phyloP scores from a whole-genome alignment of 2,329 filamentous ascomycete genomes.

The Sporothrix protearum region DNA sequence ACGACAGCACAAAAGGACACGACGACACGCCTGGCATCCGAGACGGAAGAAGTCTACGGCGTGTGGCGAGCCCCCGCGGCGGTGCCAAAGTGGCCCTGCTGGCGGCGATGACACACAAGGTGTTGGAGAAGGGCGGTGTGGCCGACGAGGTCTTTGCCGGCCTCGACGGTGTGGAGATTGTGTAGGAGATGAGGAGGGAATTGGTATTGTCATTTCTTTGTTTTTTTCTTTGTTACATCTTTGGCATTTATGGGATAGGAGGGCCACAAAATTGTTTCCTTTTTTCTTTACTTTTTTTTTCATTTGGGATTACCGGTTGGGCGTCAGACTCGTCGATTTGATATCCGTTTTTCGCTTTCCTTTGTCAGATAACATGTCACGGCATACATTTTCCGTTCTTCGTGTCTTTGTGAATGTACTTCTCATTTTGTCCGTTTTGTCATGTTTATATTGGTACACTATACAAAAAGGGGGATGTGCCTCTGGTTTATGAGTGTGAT shows the following conservation, averaged over 20 bases:
- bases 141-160: slow-evolving; percentile 82
- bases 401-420: neutral
- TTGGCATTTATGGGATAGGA: slow-evolving; percentile 21
- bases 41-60: slow-evolving; percentile 60
- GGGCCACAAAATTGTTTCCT: neutral
- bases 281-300: too few relatives aligned
- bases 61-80: slow-evolving; percentile 86
- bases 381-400: neutral
- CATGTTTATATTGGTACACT: slow-evolving; percentile 1
- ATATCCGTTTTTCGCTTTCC: slow-evolving; percentile 21
- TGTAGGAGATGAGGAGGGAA: slow-evolving; percentile 35
- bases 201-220: neutral
- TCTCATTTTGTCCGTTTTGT: neutral
- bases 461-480: slow-evolving; percentile 1
- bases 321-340: neutral
- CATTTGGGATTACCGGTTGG: neutral
- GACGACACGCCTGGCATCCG: slow-evolving; percentile 36
- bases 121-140: slow-evolving; percentile 72
- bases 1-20: slow-evolving; percentile 27
- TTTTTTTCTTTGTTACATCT: slow-evolving; percentile 10
- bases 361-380: slow-evolving; percentile 13
- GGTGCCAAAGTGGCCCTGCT: slow-evolving; percentile 74
- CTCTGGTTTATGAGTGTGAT: neutral
- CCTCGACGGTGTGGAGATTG: slow-evolving; percentile 69
- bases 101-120: slow-evolving; percentile 69